These are phyloP conservation scores for Epichloe sibirici DNA, from an alignment of 2,329 filamentous ascomycete genomes.

Conservation along the genomic window DNA sequence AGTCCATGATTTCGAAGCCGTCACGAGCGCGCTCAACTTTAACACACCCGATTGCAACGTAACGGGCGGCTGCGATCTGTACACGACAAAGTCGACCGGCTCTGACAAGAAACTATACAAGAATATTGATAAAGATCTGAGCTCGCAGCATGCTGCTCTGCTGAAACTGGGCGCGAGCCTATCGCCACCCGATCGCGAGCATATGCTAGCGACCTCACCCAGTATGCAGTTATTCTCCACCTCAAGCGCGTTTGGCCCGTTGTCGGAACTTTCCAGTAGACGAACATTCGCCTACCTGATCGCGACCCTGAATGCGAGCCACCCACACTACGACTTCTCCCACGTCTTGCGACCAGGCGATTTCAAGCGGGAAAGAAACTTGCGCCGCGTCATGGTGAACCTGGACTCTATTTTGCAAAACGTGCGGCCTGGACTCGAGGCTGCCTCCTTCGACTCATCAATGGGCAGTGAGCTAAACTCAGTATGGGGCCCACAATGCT, in stretches of 20 bases:
- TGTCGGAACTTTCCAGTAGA: constrained; percentile 78
- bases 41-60: constrained; percentile 87
- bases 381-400: constrained; percentile 72
- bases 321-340: constrained; percentile 88
- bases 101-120: constrained; percentile 96
- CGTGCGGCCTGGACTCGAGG: constrained; percentile 54
- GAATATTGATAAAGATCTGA: constrained; percentile 82
- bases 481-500: constrained; percentile 81
- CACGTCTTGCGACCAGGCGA: constrained; percentile 80
- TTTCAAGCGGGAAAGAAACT: constrained; percentile 72
- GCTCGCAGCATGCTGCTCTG: constrained; percentile 81
- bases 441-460: constrained; percentile 29
- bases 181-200: constrained; percentile 66
- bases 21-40: constrained; percentile 90
- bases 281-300: constrained; percentile 94
- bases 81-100: constrained; percentile 92
- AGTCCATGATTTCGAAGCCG: constrained; percentile 78
- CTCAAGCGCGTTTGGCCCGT: constrained; percentile 81
- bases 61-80: constrained; percentile 87
- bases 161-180: constrained; percentile 77
- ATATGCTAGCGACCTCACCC: constrained; percentile 56
- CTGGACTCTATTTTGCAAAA: constrained; percentile 83
- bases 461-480: constrained; percentile 38
- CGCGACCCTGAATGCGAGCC: constrained; percentile 88
- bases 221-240: constrained; percentile 51